These are phyloP conservation scores for Pseudocercospora fijiensis DNA, from an alignment of 2,329 filamentous ascomycete species.

Conservation along the genomic window DNA sequence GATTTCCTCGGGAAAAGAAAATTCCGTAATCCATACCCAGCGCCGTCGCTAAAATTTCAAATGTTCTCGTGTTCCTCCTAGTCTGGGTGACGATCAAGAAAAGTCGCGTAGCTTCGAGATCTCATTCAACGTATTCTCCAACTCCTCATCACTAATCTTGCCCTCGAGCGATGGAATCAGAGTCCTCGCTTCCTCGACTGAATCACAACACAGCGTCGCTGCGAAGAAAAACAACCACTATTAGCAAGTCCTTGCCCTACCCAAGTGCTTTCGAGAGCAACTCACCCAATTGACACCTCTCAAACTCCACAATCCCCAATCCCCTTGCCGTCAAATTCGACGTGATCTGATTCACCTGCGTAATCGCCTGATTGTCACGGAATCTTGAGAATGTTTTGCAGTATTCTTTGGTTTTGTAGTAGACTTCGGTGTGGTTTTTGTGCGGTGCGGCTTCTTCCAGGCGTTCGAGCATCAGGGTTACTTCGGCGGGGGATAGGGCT, in stretches of 20 bases:
- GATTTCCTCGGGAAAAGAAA: background rate
- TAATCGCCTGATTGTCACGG: constrained; percentile 93
- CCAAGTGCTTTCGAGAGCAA: too few species aligned
- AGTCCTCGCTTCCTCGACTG: constrained; percentile 92
- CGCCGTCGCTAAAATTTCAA: background rate
- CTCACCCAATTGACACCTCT: constrained; percentile 85
- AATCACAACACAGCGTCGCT: constrained; percentile 91
- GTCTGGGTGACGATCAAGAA: constrained; percentile 17
- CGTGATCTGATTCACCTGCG: constrained; percentile 59
- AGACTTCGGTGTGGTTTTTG: constrained; percentile 50
- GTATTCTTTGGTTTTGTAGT: constrained; percentile 64
- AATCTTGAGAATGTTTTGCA: constrained; percentile 79
- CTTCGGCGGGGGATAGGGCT: constrained; percentile 88
- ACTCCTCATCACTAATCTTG: constrained; percentile 86
- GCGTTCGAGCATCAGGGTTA: constrained; percentile 85
- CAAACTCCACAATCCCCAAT: constrained; percentile 65
- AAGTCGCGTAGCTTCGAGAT: constrained; percentile 72
- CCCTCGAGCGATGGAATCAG: constrained; percentile 84
- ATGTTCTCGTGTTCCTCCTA: too few species aligned
- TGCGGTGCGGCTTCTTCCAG: constrained; percentile 56
- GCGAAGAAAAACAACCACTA: constrained; percentile 22
- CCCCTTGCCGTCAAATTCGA: constrained; percentile 56
- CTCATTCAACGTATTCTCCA: constrained; percentile 86
- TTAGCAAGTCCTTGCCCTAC: too few species aligned
- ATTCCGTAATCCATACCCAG: background rate